Evolutionary conservation across 228 moss, liverwort and hornwort genomes (phyloP).

Genomic region (Sphagnum fallax): DNA sequence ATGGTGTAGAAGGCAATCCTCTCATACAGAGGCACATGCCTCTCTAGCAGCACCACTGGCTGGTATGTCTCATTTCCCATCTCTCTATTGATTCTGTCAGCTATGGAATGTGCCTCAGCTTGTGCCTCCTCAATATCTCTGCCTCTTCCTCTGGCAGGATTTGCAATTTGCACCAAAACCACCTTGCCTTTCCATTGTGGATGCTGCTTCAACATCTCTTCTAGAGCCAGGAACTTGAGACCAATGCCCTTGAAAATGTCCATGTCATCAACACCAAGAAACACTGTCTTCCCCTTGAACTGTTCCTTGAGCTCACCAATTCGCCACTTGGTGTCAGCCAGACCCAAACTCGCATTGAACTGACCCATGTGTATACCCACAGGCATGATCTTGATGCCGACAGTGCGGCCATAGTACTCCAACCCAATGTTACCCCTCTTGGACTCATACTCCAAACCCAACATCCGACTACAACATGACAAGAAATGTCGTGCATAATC

Average conservation of each 20-base stretch:
- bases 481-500: conserved; percentile 50
- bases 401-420: conserved; percentile 47
- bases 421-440: conserved; percentile 47
- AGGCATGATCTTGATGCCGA: conserved; percentile 52
- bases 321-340: conserved; percentile 20
- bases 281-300: conserved; percentile 30
- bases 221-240: conserved; percentile 38
- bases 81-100: conserved; percentile 28
- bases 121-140: conserved; percentile 35
- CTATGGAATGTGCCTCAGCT: conserved; percentile 29
- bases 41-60: conserved; percentile 43
- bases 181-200: conserved; percentile 27
- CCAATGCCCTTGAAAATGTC: conserved; percentile 46
- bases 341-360: conserved; percentile 23
- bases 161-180: conserved; percentile 42
- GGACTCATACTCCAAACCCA: conserved; percentile 47
- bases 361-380: conserved; percentile 42
- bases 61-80: conserved; percentile 26
- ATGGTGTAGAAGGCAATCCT: conserved; percentile 42
- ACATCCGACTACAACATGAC: conserved; percentile 51
- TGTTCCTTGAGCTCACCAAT: conserved; percentile 24
- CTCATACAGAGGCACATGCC: conserved; percentile 23
- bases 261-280: conserved; percentile 53
- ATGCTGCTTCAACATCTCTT: conserved; percentile 35
- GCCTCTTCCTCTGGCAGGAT: conserved; percentile 39